phyloP scores from a whole-genome alignment of 2,329 filamentous ascomycete genomes.

The Fonsecaea pugnacius region DNA sequence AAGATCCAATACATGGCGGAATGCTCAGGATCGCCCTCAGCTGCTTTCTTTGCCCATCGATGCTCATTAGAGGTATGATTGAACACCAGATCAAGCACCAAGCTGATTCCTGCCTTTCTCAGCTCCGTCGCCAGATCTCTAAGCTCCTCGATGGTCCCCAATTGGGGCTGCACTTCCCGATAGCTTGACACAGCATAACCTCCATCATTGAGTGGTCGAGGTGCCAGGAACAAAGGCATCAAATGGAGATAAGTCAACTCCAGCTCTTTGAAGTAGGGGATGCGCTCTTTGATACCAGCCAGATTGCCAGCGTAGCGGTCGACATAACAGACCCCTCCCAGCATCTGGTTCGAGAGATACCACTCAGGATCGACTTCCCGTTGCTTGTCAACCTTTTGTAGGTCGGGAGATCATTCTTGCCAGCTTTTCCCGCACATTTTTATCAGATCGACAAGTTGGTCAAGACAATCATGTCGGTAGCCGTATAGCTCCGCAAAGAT shows the following conservation, averaged over 20 bases:
- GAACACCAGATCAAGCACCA: slow-evolving; percentile 36
- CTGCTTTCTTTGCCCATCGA: slow-evolving; percentile 34
- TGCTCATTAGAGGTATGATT: slow-evolving; percentile 38
- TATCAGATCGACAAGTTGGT: slow-evolving; percentile 36
- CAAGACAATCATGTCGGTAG: slow-evolving; percentile 35
- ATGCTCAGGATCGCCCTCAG: slow-evolving; percentile 35
- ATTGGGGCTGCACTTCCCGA: slow-evolving; percentile 32
- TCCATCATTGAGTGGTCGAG: slow-evolving; percentile 35
- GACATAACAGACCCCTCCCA: slow-evolving; percentile 37
- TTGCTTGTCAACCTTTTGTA: slow-evolving; percentile 31
- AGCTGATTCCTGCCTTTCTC: slow-evolving; percentile 34
- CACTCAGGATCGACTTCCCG: slow-evolving; percentile 35
- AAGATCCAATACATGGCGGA: slow-evolving; percentile 38
- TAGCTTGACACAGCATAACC: slow-evolving; percentile 37
- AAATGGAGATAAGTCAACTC: slow-evolving; percentile 36
- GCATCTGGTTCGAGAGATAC: slow-evolving; percentile 37
- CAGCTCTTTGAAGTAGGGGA: slow-evolving; percentile 37
- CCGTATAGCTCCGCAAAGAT: slow-evolving; percentile 37
- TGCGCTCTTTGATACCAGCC: slow-evolving; percentile 32
- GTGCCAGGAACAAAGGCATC: slow-evolving; percentile 35
- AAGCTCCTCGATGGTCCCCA: slow-evolving; percentile 33
- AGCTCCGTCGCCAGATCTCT: slow-evolving; percentile 33
- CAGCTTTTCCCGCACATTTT: slow-evolving; percentile 34
- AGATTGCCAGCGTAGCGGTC: slow-evolving; percentile 35
- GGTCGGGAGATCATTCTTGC: slow-evolving; percentile 29